Evolutionary conservation across 2,329 filamentous ascomycete species (phyloP).

Genomic region (Aspergillus intermedius): DNA sequence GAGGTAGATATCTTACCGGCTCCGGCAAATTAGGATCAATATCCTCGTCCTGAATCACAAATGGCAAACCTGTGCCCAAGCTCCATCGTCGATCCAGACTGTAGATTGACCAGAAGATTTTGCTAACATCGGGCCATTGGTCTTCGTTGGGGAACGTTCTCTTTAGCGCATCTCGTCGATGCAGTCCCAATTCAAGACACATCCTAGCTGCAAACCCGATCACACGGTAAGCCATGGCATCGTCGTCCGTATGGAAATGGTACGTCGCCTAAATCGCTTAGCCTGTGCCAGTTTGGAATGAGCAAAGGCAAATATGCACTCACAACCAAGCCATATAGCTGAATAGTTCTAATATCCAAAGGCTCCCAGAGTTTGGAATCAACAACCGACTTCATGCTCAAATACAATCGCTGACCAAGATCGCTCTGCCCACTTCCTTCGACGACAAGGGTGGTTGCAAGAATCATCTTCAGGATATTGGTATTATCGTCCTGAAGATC

Average conservation of each 20-base stretch:
- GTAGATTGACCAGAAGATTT: constrained; percentile 81
- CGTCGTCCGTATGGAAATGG: constrained; percentile 79
- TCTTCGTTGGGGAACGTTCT: constrained; percentile 61
- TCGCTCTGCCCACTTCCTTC: constrained; percentile 75
- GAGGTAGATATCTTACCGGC: constrained; percentile 51
- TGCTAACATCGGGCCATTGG: constrained; percentile 61
- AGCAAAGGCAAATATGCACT: constrained; percentile 5
- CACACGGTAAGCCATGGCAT: constrained; percentile 77
- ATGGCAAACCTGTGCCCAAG: constrained; percentile 82
- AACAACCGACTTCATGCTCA: constrained; percentile 65
- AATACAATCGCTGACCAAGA: constrained; percentile 65
- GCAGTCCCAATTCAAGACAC: constrained; percentile 75
- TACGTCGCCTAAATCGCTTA: constrained; percentile 56
- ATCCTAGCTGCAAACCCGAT: constrained; percentile 76
- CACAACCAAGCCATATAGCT: constrained; percentile 49
- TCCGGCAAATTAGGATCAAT: constrained; percentile 73
- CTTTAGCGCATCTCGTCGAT: constrained; percentile 66
- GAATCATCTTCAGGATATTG: constrained; percentile 71
- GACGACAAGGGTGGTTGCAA: constrained; percentile 70
- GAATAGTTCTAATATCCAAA: constrained; percentile 53
- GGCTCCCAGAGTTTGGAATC: constrained; percentile 57
- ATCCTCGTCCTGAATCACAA: constrained; percentile 76
- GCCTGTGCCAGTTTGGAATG: background rate
- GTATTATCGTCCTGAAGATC: constrained; percentile 58
- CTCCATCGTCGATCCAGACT: constrained; percentile 81